Evolutionary conservation across 805 yeast species (phyloP), one percentile per base, ranked within the genome.

Genomic region (Teunomyces stri): DNA sequence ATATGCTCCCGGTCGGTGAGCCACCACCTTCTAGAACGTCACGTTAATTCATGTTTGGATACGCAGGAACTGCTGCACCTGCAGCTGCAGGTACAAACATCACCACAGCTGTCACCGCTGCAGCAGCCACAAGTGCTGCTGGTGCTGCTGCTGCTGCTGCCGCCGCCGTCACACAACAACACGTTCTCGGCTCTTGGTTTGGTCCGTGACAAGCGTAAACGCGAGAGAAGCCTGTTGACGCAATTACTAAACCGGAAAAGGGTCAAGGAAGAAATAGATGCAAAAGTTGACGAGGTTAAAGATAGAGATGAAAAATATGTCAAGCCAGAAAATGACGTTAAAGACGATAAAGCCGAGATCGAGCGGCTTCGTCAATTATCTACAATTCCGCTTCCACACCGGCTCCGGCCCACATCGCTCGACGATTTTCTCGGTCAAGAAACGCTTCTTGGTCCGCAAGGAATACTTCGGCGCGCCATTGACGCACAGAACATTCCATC

Each of bases 381-480:
- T 4, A 54, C 51, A 6, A 49, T 57, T 11, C 78, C 78, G 0
- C 51, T 72, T 9, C 75, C 78, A 2, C 76, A 72, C 40, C 50
- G 76, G 36, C 59, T 72, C 4, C 54, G 76, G 18, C 78, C 78
- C 0, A 62, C 56, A 28, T 51, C 63, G 3, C 55, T 72, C 12
- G 69, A 65, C 36, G 76, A 71, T 36, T 72, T 69, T 45, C 58
- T 53, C 48, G 78, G 78, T 10, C 78, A 72, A 50, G 75, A 70
- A 30, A 65, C 64, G 50, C 59, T 70, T n/a, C 61, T 70, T 11
- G 74, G 72, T 0, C 57, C 60, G 5, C 58, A 65, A 45, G 78
- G 77, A 2, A 40, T 67, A 1, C 51, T 71, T 16, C 61, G 70
- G 16, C 69, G 66, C 45, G 58, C 69, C n/a, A 60, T 70, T 2